phyloP scores from a whole-genome alignment of 306 rosid species.

The Psophocarpus tetragonolobus region DNA sequence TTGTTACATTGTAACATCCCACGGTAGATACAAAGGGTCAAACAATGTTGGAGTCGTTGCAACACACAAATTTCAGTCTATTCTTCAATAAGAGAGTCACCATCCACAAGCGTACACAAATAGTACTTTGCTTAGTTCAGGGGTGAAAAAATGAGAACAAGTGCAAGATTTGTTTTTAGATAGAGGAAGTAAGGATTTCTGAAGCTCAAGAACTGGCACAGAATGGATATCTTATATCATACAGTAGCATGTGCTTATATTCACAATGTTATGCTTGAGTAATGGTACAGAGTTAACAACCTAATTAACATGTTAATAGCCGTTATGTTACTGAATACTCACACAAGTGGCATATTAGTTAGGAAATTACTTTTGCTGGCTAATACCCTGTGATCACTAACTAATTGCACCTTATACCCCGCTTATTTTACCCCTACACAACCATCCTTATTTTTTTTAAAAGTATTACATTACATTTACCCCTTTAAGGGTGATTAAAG shows the following conservation, averaged over 20 bases:
- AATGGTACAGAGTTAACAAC: not conserved
- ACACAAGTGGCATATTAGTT: not conserved
- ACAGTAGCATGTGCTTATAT: not conserved
- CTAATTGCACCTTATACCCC: too few species aligned
- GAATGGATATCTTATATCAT: constrained; percentile 3
- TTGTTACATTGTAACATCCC: not conserved
- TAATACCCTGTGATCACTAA: too few species aligned
- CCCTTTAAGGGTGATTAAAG: too few species aligned
- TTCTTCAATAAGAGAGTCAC: not conserved
- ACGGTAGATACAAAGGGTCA: not conserved
- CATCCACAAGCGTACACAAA: not conserved
- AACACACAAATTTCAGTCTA: not conserved
- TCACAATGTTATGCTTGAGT: not conserved
- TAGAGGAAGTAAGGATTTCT: not conserved
- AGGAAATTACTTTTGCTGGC: too few species aligned
- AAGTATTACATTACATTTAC: too few species aligned
- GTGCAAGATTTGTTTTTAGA: not conserved
- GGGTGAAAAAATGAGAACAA: not conserved
- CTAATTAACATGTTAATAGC: not conserved
- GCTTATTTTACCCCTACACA: too few species aligned
- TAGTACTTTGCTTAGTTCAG: not conserved
- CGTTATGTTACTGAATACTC: not conserved
- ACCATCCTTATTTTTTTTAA: too few species aligned
- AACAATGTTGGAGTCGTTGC: not conserved
- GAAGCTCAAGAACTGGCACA: not conserved